Percentiles rank a stretch among this genome's conserved stretches.
phyloP scores from a whole-genome alignment of 73 alveolate genomes.

The Paraurostyla sp. region DNA sequence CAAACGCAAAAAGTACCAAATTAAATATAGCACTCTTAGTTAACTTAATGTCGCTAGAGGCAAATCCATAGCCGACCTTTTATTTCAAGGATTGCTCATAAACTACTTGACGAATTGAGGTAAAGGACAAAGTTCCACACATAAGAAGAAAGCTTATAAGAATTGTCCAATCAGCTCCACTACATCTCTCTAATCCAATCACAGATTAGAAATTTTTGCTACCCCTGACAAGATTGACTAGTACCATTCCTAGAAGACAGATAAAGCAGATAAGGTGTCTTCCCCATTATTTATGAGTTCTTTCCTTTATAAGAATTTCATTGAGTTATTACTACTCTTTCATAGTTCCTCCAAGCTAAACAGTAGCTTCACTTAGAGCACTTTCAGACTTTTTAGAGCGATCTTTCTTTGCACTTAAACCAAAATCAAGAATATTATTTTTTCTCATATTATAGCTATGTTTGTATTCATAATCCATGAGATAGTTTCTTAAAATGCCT shows the following conservation, averaged over 20 bases:
- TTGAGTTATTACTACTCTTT: background rate
- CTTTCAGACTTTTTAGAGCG: background rate
- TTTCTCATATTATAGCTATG: background rate
- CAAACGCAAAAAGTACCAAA: slow-evolving; percentile 41
- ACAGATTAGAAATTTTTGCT: slow-evolving; percentile 50
- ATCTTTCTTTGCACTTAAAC: background rate
- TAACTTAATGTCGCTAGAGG: slow-evolving; percentile 57
- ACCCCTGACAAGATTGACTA: slow-evolving; percentile 63
- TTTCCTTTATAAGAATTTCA: slow-evolving; percentile 43
- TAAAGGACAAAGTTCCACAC: background rate
- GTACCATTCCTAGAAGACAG: background rate
- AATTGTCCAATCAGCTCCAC: slow-evolving; percentile 50
- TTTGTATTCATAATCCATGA: background rate
- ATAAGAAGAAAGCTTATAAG: background rate
- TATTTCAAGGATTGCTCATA: slow-evolving; percentile 20
- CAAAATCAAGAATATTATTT: background rate
- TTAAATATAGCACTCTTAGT: background rate
- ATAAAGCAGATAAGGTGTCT: slow-evolving; percentile 2
- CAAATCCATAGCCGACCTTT: slow-evolving; percentile 55
- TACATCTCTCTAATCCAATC: slow-evolving; percentile 61
- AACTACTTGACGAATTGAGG: background rate
- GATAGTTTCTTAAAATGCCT: background rate
- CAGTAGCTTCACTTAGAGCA: background rate
- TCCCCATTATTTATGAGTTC: slow-evolving; percentile 57
- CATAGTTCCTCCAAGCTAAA: background rate